Conservation (phyloP, 441 rosid genomes). For the Pelargonium fulgidum region DNA sequence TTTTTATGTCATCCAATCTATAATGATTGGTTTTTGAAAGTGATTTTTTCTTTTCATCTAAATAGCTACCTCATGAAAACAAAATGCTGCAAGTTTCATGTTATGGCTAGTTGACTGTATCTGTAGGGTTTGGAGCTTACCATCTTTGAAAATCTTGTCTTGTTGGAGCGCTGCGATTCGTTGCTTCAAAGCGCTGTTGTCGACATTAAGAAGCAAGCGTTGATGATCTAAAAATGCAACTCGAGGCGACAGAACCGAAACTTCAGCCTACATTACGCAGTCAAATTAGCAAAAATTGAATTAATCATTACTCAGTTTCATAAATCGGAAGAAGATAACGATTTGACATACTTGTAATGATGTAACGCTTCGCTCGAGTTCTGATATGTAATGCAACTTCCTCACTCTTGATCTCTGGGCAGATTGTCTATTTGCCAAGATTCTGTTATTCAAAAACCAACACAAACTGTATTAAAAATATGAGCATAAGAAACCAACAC, state of each 20-base stretch:
- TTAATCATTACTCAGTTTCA: background rate
- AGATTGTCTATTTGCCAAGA: conserved; percentile 62
- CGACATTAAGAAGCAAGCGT: conserved; percentile 56
- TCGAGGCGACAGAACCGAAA: conserved; percentile 57
- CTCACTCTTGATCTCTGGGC: conserved; percentile 73
- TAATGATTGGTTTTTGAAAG: too few relatives aligned
- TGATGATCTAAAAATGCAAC: conserved; percentile 68
- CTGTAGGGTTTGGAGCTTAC: too few relatives aligned
- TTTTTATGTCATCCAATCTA: too few relatives aligned
- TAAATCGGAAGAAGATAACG: too few relatives aligned
- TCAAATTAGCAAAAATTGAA: background rate
- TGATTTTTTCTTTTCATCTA: too few relatives aligned
- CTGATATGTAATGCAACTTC: conserved; percentile 65
- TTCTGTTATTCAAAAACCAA: conserved; percentile 27
- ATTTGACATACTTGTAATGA: conserved; percentile 34
- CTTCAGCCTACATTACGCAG: conserved; percentile 37
- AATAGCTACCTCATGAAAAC: too few relatives aligned
- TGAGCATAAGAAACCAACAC: background rate
- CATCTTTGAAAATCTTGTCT: conserved; percentile 62
- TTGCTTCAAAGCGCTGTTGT: conserved; percentile 62
- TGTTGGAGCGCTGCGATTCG: conserved; percentile 63
- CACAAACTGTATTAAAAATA: background rate
- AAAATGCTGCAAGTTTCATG: too few relatives aligned
- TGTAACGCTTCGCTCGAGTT: conserved; percentile 60
- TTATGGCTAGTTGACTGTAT: too few relatives aligned